A percentile compares a stretch with the other conserved stretches of the same genome.
Conservation (phyloP, 306 rosid genomes). For the Acmispon strigosus region DNA sequence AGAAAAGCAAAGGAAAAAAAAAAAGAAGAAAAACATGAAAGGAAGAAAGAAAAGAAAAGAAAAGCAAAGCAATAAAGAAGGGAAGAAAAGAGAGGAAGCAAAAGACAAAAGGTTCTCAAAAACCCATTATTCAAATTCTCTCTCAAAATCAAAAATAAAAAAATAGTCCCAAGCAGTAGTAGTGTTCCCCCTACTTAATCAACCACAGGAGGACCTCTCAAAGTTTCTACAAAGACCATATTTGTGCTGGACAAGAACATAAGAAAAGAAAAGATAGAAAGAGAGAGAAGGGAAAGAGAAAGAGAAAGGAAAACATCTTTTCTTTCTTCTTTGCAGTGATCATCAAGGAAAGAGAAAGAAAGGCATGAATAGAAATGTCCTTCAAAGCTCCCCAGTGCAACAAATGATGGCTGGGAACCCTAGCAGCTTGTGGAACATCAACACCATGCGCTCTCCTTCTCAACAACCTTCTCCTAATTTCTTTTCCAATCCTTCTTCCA, state of each 20-base stretch:
- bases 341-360: neutral
- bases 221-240: constrained; percentile 47
- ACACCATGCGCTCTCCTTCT: constrained; percentile 49
- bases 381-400: constrained; percentile 87
- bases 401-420: constrained; percentile 80
- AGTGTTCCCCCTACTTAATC: constrained; percentile 54
- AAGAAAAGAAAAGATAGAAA: neutral
- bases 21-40: constrained; percentile 29
- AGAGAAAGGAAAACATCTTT: neutral
- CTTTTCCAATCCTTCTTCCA: constrained; percentile 36
- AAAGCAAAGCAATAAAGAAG: constrained; percentile 46
- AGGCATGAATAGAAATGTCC: constrained; percentile 59
- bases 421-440: constrained; percentile 77
- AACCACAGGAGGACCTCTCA: constrained; percentile 41
- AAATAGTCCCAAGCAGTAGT: constrained; percentile 21
- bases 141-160: neutral
- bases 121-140: constrained; percentile 75
- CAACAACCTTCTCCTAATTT: constrained; percentile 38
- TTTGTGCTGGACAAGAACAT: too few relatives aligned
- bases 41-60: constrained; percentile 29
- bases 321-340: neutral
- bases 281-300: neutral
- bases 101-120: constrained; percentile 47
- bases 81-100: constrained; percentile 17
- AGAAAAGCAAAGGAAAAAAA: constrained; percentile 35